These are phyloP conservation scores for Maudiozyma humilis DNA, from an alignment of 1,139 yeast genomes.

Conservation along the genomic window DNA sequence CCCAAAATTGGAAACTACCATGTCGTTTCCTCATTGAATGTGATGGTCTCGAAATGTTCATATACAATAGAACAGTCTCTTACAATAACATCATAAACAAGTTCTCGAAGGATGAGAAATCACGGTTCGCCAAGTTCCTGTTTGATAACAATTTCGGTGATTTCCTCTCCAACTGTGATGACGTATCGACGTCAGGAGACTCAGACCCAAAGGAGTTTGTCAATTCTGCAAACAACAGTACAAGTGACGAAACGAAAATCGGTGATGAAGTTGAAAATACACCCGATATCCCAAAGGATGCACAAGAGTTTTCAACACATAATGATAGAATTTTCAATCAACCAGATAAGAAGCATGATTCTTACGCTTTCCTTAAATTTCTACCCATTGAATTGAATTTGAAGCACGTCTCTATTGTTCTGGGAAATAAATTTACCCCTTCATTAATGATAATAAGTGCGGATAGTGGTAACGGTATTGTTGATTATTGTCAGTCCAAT, in stretches of 20 bases:
- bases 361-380: conserved; percentile 32
- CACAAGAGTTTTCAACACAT: conserved; percentile 8
- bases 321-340: conserved; percentile 21
- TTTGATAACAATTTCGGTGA: conserved; percentile 10
- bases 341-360: conserved; percentile 3
- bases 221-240: not conserved
- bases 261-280: not conserved
- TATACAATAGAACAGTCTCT: conserved; percentile 70
- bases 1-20: conserved; percentile 44
- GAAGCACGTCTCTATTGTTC: conserved; percentile 62
- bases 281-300: conserved; percentile 1
- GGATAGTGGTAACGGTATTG: conserved; percentile 45
- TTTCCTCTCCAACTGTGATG: conserved; percentile 11
- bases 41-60: conserved; percentile 74
- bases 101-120: conserved; percentile 32
- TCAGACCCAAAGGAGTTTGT: conserved; percentile 6
- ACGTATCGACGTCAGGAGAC: conserved; percentile 6
- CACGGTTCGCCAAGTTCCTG: conserved; percentile 24
- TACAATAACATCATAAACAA: conserved; percentile 56
- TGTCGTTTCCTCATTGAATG: conserved; percentile 51
- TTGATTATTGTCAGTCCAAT: conserved; percentile 50
- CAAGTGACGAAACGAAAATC: conserved; percentile 1
- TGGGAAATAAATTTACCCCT: conserved; percentile 76
- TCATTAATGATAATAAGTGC: conserved; percentile 59
- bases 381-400: conserved; percentile 54